Evolutionary conservation across 2,329 filamentous ascomycete genomes (phyloP).

Genomic region (Domatiomyces catenatus): DNA sequence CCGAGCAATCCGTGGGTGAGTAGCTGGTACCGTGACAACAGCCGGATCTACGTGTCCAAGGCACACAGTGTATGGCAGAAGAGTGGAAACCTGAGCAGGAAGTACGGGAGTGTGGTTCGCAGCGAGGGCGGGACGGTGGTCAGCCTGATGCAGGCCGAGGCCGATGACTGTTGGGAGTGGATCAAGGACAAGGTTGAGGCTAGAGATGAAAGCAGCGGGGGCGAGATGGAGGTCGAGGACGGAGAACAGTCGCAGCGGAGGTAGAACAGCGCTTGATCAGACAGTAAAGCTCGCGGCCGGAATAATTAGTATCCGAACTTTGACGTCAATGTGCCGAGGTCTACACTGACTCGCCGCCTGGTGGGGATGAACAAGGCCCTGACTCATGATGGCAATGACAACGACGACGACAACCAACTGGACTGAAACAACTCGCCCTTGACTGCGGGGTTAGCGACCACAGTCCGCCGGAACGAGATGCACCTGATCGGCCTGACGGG

Average conservation of each 20-base stretch:
- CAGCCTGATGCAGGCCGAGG: conserved; percentile 42
- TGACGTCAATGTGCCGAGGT: no score
- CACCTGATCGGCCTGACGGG: conserved; percentile 90
- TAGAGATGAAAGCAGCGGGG: conserved; percentile 18
- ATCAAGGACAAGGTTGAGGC: conserved; percentile 27
- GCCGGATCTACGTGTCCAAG: conserved; percentile 59
- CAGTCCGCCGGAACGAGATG: conserved; percentile 44
- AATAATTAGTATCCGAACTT: no score
- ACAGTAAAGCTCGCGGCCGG: not conserved
- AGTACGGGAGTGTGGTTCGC: conserved; percentile 39
- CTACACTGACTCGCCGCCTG: no score
- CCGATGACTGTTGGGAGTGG: conserved; percentile 33
- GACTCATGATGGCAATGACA: not conserved
- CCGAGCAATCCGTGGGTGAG: conserved; percentile 52
- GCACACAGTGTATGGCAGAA: conserved; percentile 63
- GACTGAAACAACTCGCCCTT: no score
- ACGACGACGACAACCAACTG: not conserved
- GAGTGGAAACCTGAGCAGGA: conserved; percentile 40
- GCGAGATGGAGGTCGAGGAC: conserved; percentile 6
- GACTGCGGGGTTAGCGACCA: not conserved
- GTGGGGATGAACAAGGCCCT: not conserved
- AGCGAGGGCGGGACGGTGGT: conserved; percentile 32
- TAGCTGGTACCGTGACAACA: conserved; percentile 72
- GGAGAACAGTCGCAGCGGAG: not conserved
- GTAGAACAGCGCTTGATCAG: not conserved